phyloP scores from a whole-genome alignment of 2,329 filamentous ascomycete genomes.

The Botrytis galanthina region DNA sequence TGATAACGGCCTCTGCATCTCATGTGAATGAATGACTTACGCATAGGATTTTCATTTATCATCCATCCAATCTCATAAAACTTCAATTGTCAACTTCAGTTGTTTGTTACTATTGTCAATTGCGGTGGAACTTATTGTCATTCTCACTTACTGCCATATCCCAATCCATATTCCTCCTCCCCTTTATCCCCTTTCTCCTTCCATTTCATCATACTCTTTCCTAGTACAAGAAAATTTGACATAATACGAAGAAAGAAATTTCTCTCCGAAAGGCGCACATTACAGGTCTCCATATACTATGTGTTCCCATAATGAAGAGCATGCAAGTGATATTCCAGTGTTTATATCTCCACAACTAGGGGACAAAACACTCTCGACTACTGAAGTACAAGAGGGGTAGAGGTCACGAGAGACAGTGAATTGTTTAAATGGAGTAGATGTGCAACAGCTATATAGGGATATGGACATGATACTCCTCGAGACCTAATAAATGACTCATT shows the following conservation, averaged over 20 bases:
- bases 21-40: too few relatives aligned
- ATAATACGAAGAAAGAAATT: fast-evolving
- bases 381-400: not conserved
- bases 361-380: not conserved
- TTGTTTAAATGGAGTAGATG: not conserved
- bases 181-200: too few relatives aligned
- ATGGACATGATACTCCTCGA: too few relatives aligned
- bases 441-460: not conserved
- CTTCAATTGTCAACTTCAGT: fast-evolving
- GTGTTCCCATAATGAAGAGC: not conserved
- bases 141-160: not conserved
- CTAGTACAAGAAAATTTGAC: too few relatives aligned
- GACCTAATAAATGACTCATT: too few relatives aligned
- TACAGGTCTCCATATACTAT: fast-evolving
- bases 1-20: too few relatives aligned
- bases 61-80: not conserved
- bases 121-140: not conserved
- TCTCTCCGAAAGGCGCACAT: too few relatives aligned
- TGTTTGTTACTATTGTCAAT: not conserved
- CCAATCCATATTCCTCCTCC: too few relatives aligned
- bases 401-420: not conserved
- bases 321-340: not conserved
- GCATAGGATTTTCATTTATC: not conserved
- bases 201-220: too few relatives aligned
- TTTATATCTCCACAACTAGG: not conserved